These are phyloP conservation scores for Hypoxylon fuscum DNA, from an alignment of 495 filamentous ascomycete species.

Conservation along the genomic window DNA sequence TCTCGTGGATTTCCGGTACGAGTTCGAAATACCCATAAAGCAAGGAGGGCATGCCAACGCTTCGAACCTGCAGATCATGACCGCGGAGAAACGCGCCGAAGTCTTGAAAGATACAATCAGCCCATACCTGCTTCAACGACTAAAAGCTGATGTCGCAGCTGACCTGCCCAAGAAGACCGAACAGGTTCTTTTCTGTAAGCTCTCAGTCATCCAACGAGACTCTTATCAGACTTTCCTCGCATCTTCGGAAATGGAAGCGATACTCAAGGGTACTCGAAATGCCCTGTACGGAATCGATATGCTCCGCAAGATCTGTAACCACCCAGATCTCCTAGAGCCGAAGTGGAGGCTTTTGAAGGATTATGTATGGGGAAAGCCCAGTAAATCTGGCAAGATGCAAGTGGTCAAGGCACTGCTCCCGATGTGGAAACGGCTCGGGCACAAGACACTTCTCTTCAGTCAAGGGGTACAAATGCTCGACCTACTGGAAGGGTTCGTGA, in stretches of 20 bases:
- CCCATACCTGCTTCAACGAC: conserved; percentile 89
- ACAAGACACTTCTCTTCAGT: conserved; percentile 91
- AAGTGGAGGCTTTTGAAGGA: conserved; percentile 62
- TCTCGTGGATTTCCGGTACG: conserved; percentile 83
- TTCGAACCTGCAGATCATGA: conserved; percentile 89
- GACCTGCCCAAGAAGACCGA: conserved; percentile 96
- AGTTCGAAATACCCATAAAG: conserved; percentile 92
- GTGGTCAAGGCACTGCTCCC: conserved; percentile 84
- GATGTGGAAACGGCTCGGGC: conserved; percentile 84
- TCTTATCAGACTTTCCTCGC: conserved; percentile 82
- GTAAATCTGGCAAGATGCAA: conserved; percentile 93
- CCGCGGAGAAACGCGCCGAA: conserved; percentile 88
- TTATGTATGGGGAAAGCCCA: conserved; percentile 76
- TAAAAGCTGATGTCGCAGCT: conserved; percentile 92
- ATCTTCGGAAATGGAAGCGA: conserved; percentile 82
- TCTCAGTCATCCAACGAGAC: conserved; percentile 77
- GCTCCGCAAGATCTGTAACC: conserved; percentile 96
- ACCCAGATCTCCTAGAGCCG: conserved; percentile 85
- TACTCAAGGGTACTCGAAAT: conserved; percentile 76
- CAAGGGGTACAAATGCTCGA: conserved; percentile 94
- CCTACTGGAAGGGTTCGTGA: conserved; percentile 84
- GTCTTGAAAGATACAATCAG: conserved; percentile 90
- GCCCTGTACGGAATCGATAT: conserved; percentile 89
- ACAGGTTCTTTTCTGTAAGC: conserved; percentile 92
- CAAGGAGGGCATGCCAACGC: conserved; percentile 94